Evolutionary conservation across 306 rosid species (phyloP), one percentile per base, ranked within the genome.

Genomic region (Morella rubra): DNA sequence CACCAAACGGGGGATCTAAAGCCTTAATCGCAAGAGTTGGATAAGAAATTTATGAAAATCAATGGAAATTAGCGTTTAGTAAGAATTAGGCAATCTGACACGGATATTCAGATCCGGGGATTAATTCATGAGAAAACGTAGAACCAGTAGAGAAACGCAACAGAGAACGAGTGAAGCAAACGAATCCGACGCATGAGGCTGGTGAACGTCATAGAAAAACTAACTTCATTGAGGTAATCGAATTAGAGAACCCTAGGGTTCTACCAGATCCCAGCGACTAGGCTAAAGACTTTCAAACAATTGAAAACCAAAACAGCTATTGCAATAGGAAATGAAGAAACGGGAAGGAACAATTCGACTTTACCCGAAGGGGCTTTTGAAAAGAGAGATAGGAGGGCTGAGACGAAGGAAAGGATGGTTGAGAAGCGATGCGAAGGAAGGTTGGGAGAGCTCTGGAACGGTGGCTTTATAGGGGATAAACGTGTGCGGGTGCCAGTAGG

Each of bases 91-190:
- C 55, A 54, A 58, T 2, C 8, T 18, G 14, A 8, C 14, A 15
- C 19, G 72, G 50, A 53, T 65, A 11, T 55, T 2, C 60, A 49
- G 73, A 41, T 54, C 44, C 2, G 76, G 81, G 46, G 44, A 53
- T 61, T 59, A 83, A 82, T 85, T 90, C 89, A 89, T 88, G 99
- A 95, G 79, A 83, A 73, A 8, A 79, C 91, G 83, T 88, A 88
- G 85, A 88, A 85, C 91, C 91, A 88, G 86, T 85, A 88, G 24
- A 88, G 91, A 77, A 88, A 88, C 37, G 81, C 89, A 50, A 85
- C 90, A 4, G 91, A 88, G 77, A 85, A 88, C 16, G 91, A 88
- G 46, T 88, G 91, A 24, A 86, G 60, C 75, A 88, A 49, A 66
- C 88, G 88, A 73, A 88, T 70, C 47, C 90, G 88, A 72, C 80